Conservation (phyloP, 1,139 yeast genomes). For the Yamadazyma epiphylla region DNA sequence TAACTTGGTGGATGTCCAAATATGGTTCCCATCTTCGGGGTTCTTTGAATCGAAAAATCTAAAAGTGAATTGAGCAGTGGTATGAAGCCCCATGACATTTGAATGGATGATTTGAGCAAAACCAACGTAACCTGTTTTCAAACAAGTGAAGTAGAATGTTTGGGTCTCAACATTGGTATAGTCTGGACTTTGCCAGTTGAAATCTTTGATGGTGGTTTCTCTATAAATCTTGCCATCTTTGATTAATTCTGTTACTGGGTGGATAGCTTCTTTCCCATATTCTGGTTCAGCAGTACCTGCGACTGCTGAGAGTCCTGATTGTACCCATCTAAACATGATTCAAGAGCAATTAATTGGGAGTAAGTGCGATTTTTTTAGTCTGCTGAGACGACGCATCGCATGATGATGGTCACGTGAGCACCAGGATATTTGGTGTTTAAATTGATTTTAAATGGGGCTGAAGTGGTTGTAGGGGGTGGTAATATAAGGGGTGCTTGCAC, state of each 20-base stretch:
- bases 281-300: conserved; percentile 98
- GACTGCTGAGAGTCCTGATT: conserved; percentile 84
- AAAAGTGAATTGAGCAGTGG: conserved; percentile 94
- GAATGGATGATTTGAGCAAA: conserved; percentile 95
- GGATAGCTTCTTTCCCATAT: conserved; percentile 89
- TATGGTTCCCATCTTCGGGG: conserved; percentile 39
- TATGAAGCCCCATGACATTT: conserved; percentile 81
- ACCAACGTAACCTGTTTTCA: conserved; percentile 64
- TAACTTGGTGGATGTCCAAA: conserved; percentile 90
- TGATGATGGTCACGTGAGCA: too few relatives aligned
- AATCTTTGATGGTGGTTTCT: conserved; percentile 59
- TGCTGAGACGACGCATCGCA: too few relatives aligned
- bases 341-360: too few relatives aligned
- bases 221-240: conserved; percentile 36
- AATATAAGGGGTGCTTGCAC: too few relatives aligned
- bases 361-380: too few relatives aligned
- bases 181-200: conserved; percentile 69
- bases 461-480: too few relatives aligned
- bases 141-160: conserved; percentile 77
- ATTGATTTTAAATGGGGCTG: too few relatives aligned
- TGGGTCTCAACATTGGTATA: conserved; percentile 94
- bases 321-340: conserved; percentile 76
- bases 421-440: too few relatives aligned
- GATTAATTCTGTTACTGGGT: conserved; percentile 68
- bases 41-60: conserved; percentile 58